These are phyloP conservation scores for Paramecium sonneborni DNA, from an alignment of 73 alveolate species.

Conservation along the genomic window DNA sequence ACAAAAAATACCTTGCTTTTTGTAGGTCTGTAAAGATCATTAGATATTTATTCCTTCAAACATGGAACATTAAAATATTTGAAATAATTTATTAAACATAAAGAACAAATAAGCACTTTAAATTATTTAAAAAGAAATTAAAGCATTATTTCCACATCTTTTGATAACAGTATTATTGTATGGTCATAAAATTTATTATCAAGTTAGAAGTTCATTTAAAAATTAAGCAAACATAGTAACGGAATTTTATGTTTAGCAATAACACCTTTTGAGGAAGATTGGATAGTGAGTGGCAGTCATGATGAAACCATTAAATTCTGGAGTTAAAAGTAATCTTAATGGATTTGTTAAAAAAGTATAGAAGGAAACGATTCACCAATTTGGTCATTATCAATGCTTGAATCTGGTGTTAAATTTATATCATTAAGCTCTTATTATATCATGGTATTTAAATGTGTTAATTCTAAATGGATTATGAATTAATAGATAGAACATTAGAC, in stretches of 20 bases:
- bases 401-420: background rate
- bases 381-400: background rate
- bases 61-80: background rate
- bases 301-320: background rate
- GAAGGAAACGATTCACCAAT: background rate
- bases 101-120: background rate
- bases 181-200: background rate
- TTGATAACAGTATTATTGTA: background rate
- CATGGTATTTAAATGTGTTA: background rate
- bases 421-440: background rate
- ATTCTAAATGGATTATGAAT: background rate
- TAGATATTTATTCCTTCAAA: background rate
- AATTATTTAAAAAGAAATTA: background rate
- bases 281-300: background rate
- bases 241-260: background rate
- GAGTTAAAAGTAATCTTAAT: background rate
- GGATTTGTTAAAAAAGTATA: background rate
- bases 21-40: background rate
- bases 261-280: background rate
- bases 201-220: background rate
- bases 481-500: background rate
- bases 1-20: background rate
- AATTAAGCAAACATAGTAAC: background rate
- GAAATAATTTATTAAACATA: background rate
- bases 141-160: background rate